Percentiles rank a stretch among this genome's conserved stretches.
Conservation (phyloP, 495 filamentous ascomycete species). For the Talaromyces liani region DNA sequence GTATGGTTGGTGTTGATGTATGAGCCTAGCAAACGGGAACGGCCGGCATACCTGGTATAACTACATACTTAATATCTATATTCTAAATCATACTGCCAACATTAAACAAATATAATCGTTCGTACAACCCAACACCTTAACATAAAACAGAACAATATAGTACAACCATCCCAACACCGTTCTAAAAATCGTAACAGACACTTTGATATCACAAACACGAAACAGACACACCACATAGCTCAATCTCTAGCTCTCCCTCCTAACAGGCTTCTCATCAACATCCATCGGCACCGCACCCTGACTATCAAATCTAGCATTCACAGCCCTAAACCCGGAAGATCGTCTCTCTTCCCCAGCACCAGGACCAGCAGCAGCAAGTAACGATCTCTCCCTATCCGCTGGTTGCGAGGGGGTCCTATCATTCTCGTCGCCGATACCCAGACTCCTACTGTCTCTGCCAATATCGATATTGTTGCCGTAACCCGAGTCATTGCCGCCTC, state of each 20-base stretch:
- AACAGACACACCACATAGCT: conserved; percentile 8
- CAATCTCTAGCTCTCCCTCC: conserved; percentile 13
- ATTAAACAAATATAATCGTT: neutral
- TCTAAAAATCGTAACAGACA: neutral
- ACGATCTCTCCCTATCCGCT: neutral
- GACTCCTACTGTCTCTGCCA: conserved; percentile 12
- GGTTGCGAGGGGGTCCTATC: neutral
- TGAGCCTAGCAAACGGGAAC: neutral
- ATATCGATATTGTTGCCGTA: conserved; percentile 16
- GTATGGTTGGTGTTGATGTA: neutral
- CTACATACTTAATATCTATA: neutral
- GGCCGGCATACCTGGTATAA: neutral
- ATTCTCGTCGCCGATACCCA: neutral
- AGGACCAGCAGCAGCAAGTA: conserved; percentile 9
- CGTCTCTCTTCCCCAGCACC: conserved; percentile 15
- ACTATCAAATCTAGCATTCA: conserved; percentile 2
- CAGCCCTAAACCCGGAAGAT: conserved; percentile 7
- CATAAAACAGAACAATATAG: neutral
- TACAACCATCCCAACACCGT: neutral
- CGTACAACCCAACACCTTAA: neutral
- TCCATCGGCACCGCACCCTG: conserved; percentile 30
- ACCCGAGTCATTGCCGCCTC: conserved; percentile 7
- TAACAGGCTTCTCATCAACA: conserved; percentile 31
- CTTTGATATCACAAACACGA: neutral
- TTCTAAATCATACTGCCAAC: neutral